Percentiles rank a stretch among this genome's conserved stretches.
Conservation (phyloP, 345 rosid species). For the Populus deltoides region DNA sequence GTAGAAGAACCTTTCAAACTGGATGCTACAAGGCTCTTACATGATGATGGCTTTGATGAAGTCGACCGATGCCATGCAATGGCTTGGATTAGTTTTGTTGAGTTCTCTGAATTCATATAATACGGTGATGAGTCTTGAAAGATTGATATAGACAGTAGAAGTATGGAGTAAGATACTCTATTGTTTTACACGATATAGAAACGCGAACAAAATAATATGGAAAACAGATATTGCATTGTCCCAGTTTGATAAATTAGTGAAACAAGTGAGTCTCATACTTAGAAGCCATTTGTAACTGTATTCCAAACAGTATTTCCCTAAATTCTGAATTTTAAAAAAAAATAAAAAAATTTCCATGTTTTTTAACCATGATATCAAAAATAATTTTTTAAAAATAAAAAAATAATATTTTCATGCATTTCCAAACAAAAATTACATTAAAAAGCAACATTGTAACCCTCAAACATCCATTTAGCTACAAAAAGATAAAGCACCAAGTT, state of each 20-base stretch:
- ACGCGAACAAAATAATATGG: not conserved
- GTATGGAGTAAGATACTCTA: not conserved
- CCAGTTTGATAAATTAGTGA: not conserved
- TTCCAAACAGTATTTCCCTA: no score
- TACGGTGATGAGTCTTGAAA: not conserved
- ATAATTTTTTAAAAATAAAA: no score
- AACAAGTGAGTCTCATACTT: slow-evolving; percentile 1
- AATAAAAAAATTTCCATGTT: no score
- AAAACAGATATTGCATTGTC: not conserved
- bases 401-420: no score
- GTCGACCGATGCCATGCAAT: slow-evolving; percentile 58
- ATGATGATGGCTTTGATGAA: slow-evolving; percentile 48
- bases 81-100: slow-evolving; percentile 53
- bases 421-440: no score
- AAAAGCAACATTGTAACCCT: no score
- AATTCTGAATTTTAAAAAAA: no score
- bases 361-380: no score
- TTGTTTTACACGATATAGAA: not conserved
- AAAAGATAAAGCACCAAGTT: not conserved
- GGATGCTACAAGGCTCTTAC: slow-evolving; percentile 66
- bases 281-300: no score
- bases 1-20: slow-evolving; percentile 45
- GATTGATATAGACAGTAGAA: not conserved
- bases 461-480: not conserved
- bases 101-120: slow-evolving; percentile 45